A percentile compares a stretch with the other conserved stretches of the same genome.
phyloP scores from a whole-genome alignment of 2,329 filamentous ascomycete species.

The Microascus cirrosus region DNA sequence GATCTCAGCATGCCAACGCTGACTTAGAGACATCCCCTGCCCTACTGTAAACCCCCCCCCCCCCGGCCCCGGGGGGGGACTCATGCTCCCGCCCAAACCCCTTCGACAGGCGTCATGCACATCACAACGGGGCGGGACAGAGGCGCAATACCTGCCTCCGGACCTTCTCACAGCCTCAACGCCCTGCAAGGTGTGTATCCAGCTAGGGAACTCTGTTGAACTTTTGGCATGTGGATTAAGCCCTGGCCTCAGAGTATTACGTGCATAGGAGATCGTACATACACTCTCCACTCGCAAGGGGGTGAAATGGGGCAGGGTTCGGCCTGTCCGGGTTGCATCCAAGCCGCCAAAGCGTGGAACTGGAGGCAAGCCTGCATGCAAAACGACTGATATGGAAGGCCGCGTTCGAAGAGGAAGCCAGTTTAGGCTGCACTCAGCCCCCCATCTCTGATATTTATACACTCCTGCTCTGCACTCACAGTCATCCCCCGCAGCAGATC shows the following conservation, averaged over 20 bases:
- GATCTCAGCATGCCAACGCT: not conserved
- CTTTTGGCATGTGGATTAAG: not conserved
- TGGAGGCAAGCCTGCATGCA: not conserved
- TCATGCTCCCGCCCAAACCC: not conserved
- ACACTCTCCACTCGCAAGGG: not conserved
- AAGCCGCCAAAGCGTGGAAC: not conserved
- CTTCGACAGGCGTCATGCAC: not conserved
- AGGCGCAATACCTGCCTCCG: not conserved
- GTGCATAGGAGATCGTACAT: not conserved
- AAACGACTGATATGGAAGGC: not conserved
- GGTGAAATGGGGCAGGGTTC: not conserved
- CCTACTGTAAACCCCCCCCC: not conserved
- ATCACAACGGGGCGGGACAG: not conserved
- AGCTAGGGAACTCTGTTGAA: not conserved
- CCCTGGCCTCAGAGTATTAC: not conserved
- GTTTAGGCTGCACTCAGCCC: not conserved
- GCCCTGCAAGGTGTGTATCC: not conserved
- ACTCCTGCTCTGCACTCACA: not conserved
- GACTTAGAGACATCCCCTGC: not conserved
- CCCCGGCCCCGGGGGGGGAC: too few species aligned
- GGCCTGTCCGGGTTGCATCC: not conserved
- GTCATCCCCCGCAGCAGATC: not conserved
- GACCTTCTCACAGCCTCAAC: not conserved
- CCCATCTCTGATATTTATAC: not conserved
- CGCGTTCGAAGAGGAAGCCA: not conserved